Percentiles rank a stretch among this genome's conserved stretches.
Conservation (phyloP, 208 protist species). For the Herpetomonas tarakana region DNA sequence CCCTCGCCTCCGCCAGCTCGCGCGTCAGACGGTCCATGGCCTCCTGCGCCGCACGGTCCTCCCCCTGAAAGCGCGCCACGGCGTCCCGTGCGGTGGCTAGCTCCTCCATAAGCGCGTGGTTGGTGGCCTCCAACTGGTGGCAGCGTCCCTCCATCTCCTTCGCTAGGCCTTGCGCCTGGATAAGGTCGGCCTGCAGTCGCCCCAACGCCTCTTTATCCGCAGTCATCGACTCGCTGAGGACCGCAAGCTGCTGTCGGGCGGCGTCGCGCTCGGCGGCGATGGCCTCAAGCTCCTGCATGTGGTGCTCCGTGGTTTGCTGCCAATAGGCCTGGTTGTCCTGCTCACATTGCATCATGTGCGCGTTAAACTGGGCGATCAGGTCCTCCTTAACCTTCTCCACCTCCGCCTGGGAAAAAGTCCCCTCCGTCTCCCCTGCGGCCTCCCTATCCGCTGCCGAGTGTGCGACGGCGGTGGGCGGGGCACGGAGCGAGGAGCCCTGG, state of each 20-base stretch:
- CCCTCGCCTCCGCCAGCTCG: neutral
- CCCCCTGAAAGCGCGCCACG: neutral
- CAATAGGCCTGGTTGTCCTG: conserved; percentile 34
- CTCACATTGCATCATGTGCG: conserved; percentile 51
- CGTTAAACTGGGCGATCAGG: conserved; percentile 43
- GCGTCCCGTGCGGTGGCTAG: conserved; percentile 3
- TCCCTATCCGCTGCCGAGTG: too few relatives aligned
- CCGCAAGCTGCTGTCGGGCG: conserved; percentile 5
- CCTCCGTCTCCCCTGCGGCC: neutral
- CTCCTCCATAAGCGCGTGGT: conserved; percentile 7
- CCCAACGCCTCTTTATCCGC: neutral
- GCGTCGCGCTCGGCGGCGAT: conserved; percentile 15
- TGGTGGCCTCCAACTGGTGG: neutral
- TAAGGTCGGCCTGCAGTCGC: conserved; percentile 8
- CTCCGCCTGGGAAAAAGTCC: conserved; percentile 16
- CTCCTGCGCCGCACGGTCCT: conserved; percentile 1
- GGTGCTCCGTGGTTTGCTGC: conserved; percentile 15
- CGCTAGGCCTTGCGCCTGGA: conserved; percentile 2
- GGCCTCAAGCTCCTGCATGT: conserved; percentile 17
- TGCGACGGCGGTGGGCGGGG: too few relatives aligned
- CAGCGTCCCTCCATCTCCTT: neutral
- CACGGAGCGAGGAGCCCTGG: too few relatives aligned
- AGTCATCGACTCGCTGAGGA: neutral
- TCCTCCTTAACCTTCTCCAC: conserved; percentile 12
- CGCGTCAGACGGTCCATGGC: neutral